Base-by-base conservation (phyloP, 768 basidiomycete genomes). In the Stropharia rugosoannulata region DNA sequence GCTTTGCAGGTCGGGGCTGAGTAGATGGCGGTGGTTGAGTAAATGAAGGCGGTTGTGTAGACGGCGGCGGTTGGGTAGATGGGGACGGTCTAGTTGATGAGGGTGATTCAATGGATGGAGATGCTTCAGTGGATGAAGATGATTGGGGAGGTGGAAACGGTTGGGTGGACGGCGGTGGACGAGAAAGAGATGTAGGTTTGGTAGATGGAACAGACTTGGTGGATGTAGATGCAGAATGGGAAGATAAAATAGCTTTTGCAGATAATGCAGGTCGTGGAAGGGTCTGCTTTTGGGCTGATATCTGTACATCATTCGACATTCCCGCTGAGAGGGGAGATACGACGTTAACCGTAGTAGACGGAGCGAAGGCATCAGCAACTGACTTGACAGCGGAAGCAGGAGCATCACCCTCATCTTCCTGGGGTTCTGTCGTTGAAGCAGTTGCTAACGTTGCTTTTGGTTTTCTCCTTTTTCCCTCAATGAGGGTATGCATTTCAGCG, bases 401-500 rank as follows among this genome's bases (percentile, higher is more conserved):
- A 19, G 37, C 15, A 12, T 7, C 50, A 56, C 18, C 39, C 16
- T 38, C 29, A 19, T 40, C n/a, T 29, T 47, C 45, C 15, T 55
- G 38, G 3, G 47, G 40, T 48, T 57, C 47, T 25, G 51, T 50
- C 57, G 60, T 52, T 54, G 62, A 38, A 7, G 25, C 25, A 15
- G 22, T 44, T 12, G 38, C 59, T 29, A 62, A 64, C 25, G 61
- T 39, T 7, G 44, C 57, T 37, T 51, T 61, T 58, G 11, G 61
- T 60, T 55, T 66, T 59, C 47, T 67, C 65, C 45, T 66, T 66
- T 66, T 60, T 42, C 66, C 65, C 43, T 67, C 66, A 45, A 70
- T 61, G 38, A 73, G 69, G 35, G 55, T 61, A 49, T 75, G 73
- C 44, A 85, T 62, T 49, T 80, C 77, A 27, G 67, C 66, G 38